phyloP scores from a whole-genome alignment of 495 filamentous ascomycete genomes.

The Aspergillus hancockii region DNA sequence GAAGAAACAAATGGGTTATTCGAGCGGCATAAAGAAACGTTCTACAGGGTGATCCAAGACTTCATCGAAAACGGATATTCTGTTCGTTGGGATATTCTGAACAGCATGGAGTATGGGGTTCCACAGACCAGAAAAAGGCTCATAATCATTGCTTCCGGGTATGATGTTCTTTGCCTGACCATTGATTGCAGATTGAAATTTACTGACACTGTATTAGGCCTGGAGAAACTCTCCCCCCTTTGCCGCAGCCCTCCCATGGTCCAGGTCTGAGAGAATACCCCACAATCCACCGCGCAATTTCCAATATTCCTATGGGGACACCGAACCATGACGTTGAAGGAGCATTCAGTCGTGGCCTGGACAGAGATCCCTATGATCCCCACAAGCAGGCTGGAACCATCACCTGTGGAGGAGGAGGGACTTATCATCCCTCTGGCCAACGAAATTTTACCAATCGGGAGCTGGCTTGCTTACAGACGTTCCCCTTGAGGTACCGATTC shows the following conservation, averaged over 20 bases:
- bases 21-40: constrained; percentile 48
- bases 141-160: constrained; percentile 79
- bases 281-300: constrained; percentile 52
- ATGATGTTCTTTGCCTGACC: constrained; percentile 21
- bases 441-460: constrained; percentile 71
- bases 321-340: constrained; percentile 48
- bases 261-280: constrained; percentile 33
- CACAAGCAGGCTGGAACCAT: constrained; percentile 59
- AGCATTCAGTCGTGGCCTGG: constrained; percentile 21
- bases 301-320: constrained; percentile 39
- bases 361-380: constrained; percentile 38
- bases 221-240: constrained; percentile 70
- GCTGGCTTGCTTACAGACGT: constrained; percentile 73
- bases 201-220: constrained; percentile 49
- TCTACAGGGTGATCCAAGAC: constrained; percentile 62
- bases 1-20: constrained; percentile 78
- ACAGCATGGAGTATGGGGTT: constrained; percentile 61
- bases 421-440: constrained; percentile 66
- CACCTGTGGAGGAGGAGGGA: constrained; percentile 67
- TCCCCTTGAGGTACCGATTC: constrained; percentile 68
- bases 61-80: constrained; percentile 71
- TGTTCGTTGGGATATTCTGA: constrained; percentile 57
- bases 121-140: constrained; percentile 63
- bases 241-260: constrained; percentile 67
- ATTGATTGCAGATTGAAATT: constrained; percentile 14